Evolutionary conservation across 2,329 filamentous ascomycete genomes (phyloP).

Genomic region (Geoglossum cookeanum): DNA sequence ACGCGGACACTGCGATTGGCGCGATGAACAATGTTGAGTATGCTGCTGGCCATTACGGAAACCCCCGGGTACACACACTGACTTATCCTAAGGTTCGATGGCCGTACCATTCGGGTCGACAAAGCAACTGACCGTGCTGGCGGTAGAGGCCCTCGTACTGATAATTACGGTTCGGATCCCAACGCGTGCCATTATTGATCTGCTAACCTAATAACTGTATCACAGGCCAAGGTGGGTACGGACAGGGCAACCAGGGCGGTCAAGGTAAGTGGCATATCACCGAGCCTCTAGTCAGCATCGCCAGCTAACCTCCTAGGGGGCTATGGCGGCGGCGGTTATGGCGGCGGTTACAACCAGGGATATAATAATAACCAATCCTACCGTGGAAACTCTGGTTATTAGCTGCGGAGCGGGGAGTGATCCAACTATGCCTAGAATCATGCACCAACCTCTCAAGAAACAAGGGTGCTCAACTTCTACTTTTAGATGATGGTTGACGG

Average conservation of each 20-base stretch:
- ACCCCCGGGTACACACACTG: neutral
- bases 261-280: constrained; percentile 3
- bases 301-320: neutral
- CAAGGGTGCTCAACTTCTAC: neutral
- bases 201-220: constrained; percentile 2
- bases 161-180: constrained; percentile 12
- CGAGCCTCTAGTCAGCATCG: neutral
- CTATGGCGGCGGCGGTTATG: neutral
- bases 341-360: constrained; percentile 4
- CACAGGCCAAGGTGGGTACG: constrained; percentile 15
- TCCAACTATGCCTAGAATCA: neutral
- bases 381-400: constrained; percentile 3
- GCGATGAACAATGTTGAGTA: constrained; percentile 84
- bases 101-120: constrained; percentile 84
- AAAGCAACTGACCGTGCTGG: constrained; percentile 71
- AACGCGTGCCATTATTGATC: neutral
- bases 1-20: constrained; percentile 58
- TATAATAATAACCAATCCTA: constrained; percentile 2
- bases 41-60: constrained; percentile 17
- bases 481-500: constrained; percentile 2
- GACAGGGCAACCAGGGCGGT: constrained; percentile 8
- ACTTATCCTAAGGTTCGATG: constrained; percentile 55
- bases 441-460: neutral
- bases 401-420: neutral
- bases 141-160: constrained; percentile 29